Percentiles rank a stretch among this genome's conserved stretches.
Conservation (phyloP, 495 filamentous ascomycete species). For the Penicillium flavigenum region DNA sequence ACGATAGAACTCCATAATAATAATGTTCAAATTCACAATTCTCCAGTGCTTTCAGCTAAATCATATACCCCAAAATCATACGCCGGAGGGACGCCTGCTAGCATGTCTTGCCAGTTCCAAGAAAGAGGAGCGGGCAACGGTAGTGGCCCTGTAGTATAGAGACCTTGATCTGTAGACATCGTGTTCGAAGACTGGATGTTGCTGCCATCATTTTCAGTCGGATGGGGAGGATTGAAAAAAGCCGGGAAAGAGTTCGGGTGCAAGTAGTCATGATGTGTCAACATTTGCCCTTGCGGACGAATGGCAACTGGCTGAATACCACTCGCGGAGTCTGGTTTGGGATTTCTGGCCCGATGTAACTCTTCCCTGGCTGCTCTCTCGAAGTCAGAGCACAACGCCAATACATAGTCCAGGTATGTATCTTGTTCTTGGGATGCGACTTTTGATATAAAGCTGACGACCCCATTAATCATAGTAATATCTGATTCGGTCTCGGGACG, state of each 20-base stretch:
- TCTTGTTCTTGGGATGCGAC: slow-evolving; percentile 21
- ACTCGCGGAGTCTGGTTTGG: neutral
- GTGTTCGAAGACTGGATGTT: neutral
- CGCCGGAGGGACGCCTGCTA: slow-evolving; percentile 3
- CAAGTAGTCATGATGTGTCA: neutral
- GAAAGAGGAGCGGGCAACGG: slow-evolving; percentile 5
- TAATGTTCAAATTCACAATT: neutral
- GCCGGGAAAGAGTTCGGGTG: neutral
- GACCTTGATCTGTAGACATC: neutral
- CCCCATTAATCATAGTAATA: slow-evolving; percentile 8
- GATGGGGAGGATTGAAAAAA: neutral
- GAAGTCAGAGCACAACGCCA: slow-evolving; percentile 18
- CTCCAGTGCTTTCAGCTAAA: neutral
- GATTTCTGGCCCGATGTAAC: neutral
- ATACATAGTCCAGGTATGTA: slow-evolving; percentile 25
- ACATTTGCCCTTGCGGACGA: neutral
- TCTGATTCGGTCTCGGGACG: slow-evolving; percentile 10
- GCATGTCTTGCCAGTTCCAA: slow-evolving; percentile 19
- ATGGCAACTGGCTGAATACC: neutral
- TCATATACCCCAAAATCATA: neutral
- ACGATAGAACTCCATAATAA: neutral
- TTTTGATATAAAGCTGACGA: slow-evolving; percentile 8
- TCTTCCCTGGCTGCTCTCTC: slow-evolving; percentile 13
- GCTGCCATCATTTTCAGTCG: neutral
- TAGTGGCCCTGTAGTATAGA: neutral